Evolutionary conservation across 2,329 filamentous ascomycete genomes (phyloP).

Genomic region (Colletotrichum plurivorum): DNA sequence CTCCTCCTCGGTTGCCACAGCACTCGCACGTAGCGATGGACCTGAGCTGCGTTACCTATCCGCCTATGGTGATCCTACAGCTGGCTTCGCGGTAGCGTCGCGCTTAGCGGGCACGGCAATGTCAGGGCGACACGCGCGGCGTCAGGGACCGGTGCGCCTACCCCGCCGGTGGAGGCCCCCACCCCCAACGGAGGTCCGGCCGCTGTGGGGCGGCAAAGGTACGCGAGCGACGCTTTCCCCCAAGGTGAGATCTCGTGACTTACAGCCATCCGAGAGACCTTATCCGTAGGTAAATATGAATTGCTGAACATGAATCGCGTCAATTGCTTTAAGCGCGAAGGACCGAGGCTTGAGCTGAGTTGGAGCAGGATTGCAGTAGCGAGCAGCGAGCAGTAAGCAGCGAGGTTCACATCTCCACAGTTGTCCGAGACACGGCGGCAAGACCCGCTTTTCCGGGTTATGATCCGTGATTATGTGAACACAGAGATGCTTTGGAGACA

Average conservation of each 20-base stretch:
- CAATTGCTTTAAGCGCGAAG: slow-evolving; percentile 23
- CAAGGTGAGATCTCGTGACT: slow-evolving; percentile 6
- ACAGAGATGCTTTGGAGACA: too few relatives aligned
- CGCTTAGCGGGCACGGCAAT: slow-evolving; percentile 21
- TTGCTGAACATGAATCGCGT: slow-evolving; percentile 14
- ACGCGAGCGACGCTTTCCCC: not conserved
- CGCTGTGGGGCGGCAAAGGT: slow-evolving; percentile 1
- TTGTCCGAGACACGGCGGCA: too few relatives aligned
- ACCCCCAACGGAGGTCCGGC: slow-evolving; percentile 39
- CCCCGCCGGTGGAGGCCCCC: slow-evolving; percentile 12
- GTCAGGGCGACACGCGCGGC: slow-evolving; percentile 38
- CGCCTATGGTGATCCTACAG: slow-evolving; percentile 9
- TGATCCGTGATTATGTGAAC: too few relatives aligned
- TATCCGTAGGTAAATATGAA: not conserved
- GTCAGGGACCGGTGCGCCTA: slow-evolving; percentile 32
- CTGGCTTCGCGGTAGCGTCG: slow-evolving; percentile 23
- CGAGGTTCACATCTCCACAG: too few relatives aligned
- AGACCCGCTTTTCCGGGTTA: too few relatives aligned
- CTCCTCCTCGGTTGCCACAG: slow-evolving; percentile 3
- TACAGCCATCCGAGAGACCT: slow-evolving; percentile 2
- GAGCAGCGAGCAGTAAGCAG: too few relatives aligned
- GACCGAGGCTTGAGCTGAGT: not conserved
- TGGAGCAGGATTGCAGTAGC: too few relatives aligned
- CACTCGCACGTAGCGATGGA: slow-evolving; percentile 1
- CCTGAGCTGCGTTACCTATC: not conserved